phyloP scores from a whole-genome alignment of 768 basidiomycete species.

The Tephrocybe rancida region DNA sequence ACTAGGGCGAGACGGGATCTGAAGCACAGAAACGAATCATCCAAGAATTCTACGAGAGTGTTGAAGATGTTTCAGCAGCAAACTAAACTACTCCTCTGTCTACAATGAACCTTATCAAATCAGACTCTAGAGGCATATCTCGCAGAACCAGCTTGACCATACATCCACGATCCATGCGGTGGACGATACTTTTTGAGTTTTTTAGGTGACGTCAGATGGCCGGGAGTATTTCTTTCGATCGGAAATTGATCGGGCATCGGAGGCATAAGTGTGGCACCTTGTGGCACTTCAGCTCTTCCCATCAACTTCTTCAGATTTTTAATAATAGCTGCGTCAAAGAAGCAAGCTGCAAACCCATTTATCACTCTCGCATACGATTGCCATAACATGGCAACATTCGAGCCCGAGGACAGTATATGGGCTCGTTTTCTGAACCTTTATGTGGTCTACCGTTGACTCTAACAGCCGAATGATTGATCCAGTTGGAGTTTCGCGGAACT shows the following conservation, averaged over 20 bases:
- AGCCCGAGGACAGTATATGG: not conserved
- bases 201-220: too few species aligned
- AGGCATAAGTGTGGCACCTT: not conserved
- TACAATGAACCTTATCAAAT: too few species aligned
- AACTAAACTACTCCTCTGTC: constrained; percentile 32
- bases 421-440: not conserved
- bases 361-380: not conserved
- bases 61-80: constrained; percentile 67
- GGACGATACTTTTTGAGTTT: too few species aligned
- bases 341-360: not conserved
- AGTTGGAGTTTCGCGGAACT: not conserved
- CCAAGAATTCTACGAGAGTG: constrained; percentile 83
- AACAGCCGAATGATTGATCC: not conserved
- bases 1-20: constrained; percentile 61
- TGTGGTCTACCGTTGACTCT: too few species aligned
- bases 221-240: too few species aligned
- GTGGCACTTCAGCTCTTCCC: not conserved
- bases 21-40: constrained; percentile 82
- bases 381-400: not conserved
- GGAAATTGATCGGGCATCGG: not conserved
- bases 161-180: too few species aligned
- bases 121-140: too few species aligned
- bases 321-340: not conserved
- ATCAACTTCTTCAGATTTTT: not conserved
- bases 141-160: too few species aligned